Percentiles rank a stretch among this genome's conserved stretches.
Evolutionary conservation across 2,329 filamentous ascomycete species (phyloP).

Genomic region (Venturia oleaginea): DNA sequence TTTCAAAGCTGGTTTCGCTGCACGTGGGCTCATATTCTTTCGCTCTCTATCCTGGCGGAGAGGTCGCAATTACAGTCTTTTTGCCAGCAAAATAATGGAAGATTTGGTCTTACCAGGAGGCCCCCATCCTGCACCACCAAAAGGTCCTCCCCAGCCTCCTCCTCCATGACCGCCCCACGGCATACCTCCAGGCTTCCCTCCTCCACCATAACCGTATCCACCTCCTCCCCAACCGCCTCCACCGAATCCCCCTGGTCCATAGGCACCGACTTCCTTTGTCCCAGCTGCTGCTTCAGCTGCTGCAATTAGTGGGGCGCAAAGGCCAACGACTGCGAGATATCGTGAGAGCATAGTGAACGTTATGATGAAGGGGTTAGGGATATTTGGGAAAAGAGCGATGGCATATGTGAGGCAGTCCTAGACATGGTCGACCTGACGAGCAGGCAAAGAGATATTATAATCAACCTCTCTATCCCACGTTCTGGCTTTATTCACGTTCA

Average conservation of each 20-base stretch:
- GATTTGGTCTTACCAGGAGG: background rate
- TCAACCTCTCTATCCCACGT: background rate
- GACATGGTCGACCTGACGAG: background rate
- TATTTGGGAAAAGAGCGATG: background rate
- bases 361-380: background rate
- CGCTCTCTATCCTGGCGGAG: background rate
- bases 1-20: background rate
- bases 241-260: background rate
- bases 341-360: background rate
- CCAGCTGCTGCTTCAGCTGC: background rate
- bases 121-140: slow-evolving; percentile 5
- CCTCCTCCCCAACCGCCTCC: slow-evolving; percentile 1
- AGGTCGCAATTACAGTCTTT: background rate
- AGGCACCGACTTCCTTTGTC: background rate
- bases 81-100: background rate
- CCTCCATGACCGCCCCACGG: background rate
- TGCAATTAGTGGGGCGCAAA: background rate
- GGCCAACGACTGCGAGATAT: background rate
- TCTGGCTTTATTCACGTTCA: background rate
- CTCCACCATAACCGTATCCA: slow-evolving; percentile 1
- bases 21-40: background rate
- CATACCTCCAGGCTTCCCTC: slow-evolving; percentile 1
- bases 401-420: background rate
- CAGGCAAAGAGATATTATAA: background rate
- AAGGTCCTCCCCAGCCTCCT: slow-evolving; percentile 3